Evolutionary conservation across 2,329 filamentous ascomycete genomes (phyloP), one percentile per base, ranked within the genome.

Genomic region (Elsinoe batatas): DNA sequence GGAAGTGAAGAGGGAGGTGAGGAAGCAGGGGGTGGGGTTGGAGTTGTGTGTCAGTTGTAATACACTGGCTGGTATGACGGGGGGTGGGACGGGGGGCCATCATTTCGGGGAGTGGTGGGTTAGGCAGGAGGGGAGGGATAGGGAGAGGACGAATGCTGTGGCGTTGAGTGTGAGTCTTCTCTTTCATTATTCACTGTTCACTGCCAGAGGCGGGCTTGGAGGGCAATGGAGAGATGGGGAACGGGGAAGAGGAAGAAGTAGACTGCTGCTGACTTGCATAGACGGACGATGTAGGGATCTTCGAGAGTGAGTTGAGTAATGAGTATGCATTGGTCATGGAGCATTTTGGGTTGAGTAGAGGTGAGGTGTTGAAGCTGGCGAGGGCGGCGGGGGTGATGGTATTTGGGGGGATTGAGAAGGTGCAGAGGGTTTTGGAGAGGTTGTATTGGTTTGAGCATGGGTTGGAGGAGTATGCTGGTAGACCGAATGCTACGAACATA

Each of bases 241-340:
- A 30, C 38, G 53, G 54, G 47, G 54, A 17, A 43, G 5, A 32
- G 30, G 13, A 26, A 15, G 56, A 17, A 18, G 44, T 44, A 11
- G 38, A 6, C 8, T 3, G 22, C 13, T 7, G 46, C 63, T 64
- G 62, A 61, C 63, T 13, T 5, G 22, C 40, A 3, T 58, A 90
- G 85, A 93, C 88, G 1, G 88, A 93, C 65, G 87, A 93, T 63
- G 84, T 91, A 8, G 88, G 87, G 1, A 81, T 93, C 18, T 93
- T 93, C 63, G 84, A 83, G 50, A 91, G 85, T 64, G 76, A 80
- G 0, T 69, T 91, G 3, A 90, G 86, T 0, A 83, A 89, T 61
- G 88, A 94, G 67, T 91, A 91, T 68, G 72, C 76, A 6, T 78
- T 93, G 2, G 85, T 86, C 3, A 82, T 85, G 1, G 69, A 83